These are phyloP conservation scores for Ceriops decandra DNA, from an alignment of 345 rosid genomes.

Conservation along the genomic window DNA sequence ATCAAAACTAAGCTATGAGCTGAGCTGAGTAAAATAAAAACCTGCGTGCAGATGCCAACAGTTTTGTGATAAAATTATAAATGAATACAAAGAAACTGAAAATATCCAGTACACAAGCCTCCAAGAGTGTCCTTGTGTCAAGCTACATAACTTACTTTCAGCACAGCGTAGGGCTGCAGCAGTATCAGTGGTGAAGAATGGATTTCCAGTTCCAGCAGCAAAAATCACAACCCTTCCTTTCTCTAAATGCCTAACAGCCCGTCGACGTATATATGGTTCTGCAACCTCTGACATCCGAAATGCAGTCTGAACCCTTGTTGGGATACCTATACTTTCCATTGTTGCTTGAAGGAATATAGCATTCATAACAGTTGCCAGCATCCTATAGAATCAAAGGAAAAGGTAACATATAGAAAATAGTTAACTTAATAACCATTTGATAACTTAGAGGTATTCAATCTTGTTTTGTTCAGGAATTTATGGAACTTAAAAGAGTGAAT, in stretches of 20 bases:
- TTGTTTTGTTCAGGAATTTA: background rate
- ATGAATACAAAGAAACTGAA: background rate
- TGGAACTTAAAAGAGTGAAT: background rate
- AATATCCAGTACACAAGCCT: background rate
- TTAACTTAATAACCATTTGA: background rate
- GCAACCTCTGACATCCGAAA: conserved; percentile 97
- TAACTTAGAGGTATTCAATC: background rate
- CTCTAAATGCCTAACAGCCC: conserved; percentile 88
- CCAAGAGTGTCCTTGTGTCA: background rate
- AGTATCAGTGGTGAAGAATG: conserved; percentile 94
- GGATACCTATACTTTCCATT: conserved; percentile 95
- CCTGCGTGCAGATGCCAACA: background rate
- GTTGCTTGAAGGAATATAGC: conserved; percentile 95
- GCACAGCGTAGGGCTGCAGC: conserved; percentile 98
- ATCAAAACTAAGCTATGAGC: too few relatives aligned
- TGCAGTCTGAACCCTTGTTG: conserved; percentile 92
- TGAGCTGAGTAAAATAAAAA: too few relatives aligned
- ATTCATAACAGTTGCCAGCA: conserved; percentile 98
- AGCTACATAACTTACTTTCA: conserved; percentile 55
- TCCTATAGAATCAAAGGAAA: conserved; percentile 40
- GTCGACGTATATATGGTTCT: conserved; percentile 86
- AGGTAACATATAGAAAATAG: background rate
- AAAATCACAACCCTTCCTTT: conserved; percentile 98
- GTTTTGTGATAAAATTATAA: background rate
- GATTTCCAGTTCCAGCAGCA: conserved; percentile 96